Percentiles rank a stretch among this genome's conserved stretches.
These are phyloP conservation scores for Letharia lupina DNA, from an alignment of 495 filamentous ascomycete genomes.

Conservation along the genomic window DNA sequence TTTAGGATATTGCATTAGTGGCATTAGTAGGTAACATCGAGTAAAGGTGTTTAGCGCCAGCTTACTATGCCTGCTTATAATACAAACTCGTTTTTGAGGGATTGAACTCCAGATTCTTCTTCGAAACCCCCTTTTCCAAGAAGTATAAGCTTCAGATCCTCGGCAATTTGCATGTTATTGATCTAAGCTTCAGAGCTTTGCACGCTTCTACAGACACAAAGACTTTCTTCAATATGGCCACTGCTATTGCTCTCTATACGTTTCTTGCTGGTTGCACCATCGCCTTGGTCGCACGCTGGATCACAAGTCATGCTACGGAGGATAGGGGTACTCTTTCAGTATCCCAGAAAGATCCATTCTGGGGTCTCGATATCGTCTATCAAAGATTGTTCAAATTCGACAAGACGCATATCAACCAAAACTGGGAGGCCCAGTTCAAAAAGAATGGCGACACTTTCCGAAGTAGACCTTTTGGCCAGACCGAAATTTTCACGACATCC, in stretches of 20 bases:
- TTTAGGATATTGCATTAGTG: too few species aligned
- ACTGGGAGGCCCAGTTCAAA: constrained; percentile 1
- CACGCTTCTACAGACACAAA: background rate
- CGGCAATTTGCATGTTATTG: too few species aligned
- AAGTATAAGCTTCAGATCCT: too few species aligned
- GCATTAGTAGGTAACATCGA: too few species aligned
- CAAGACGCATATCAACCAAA: background rate
- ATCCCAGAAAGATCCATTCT: background rate
- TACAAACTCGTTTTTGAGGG: too few species aligned
- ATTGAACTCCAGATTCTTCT: too few species aligned
- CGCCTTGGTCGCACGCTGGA: background rate
- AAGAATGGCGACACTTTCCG: constrained; percentile 11
- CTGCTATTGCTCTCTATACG: background rate
- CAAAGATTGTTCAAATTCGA: background rate
- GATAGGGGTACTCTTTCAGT: background rate
- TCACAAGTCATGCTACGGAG: background rate
- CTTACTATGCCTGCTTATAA: too few species aligned
- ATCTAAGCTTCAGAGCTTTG: background rate
- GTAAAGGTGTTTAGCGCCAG: too few species aligned
- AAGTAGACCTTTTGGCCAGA: background rate
- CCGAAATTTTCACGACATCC: constrained; percentile 12
- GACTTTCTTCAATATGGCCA: background rate
- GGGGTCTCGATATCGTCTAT: background rate
- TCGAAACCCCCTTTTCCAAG: too few species aligned
- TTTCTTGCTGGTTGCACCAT: background rate